phyloP scores from a whole-genome alignment of 1,284 basidiomycete genomes.

The Gymnopus androsaceus region DNA sequence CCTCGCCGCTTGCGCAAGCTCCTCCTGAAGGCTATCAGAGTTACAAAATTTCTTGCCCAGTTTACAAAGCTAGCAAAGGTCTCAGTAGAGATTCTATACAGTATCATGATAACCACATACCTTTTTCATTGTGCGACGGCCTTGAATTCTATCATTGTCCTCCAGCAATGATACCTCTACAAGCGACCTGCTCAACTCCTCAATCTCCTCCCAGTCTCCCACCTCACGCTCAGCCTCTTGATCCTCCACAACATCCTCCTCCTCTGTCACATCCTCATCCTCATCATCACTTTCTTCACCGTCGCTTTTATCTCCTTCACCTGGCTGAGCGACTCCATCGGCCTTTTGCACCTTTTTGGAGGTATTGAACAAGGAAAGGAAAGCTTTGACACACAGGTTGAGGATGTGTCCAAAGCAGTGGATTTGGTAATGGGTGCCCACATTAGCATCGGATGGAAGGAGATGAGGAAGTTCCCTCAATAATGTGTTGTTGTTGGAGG shows the following conservation, averaged over 20 bases:
- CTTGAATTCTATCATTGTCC: not conserved
- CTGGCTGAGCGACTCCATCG: no score
- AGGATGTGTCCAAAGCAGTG: not conserved
- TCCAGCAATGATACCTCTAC: not conserved
- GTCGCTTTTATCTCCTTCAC: no score
- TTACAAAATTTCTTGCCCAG: constrained; percentile 1
- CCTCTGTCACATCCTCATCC: not conserved
- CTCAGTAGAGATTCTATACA: not conserved
- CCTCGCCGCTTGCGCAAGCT: not conserved
- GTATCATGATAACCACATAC: not conserved
- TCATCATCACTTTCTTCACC: no score
- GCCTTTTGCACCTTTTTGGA: not conserved
- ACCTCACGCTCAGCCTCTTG: not conserved
- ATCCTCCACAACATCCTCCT: not conserved
- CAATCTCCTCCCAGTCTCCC: not conserved
- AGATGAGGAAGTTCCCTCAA: not conserved
- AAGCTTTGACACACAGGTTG: not conserved
- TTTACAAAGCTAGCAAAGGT: not conserved
- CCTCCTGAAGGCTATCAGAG: not conserved
- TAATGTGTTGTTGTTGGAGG: constrained; percentile 6
- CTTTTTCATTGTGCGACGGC: not conserved
- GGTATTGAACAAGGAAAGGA: not conserved
- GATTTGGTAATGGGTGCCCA: not conserved
- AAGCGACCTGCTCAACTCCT: not conserved
- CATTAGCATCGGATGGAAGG: not conserved